These are phyloP conservation scores for Ilyonectria mors-panacis DNA, from an alignment of 2,329 filamentous ascomycete species.

Conservation along the genomic window DNA sequence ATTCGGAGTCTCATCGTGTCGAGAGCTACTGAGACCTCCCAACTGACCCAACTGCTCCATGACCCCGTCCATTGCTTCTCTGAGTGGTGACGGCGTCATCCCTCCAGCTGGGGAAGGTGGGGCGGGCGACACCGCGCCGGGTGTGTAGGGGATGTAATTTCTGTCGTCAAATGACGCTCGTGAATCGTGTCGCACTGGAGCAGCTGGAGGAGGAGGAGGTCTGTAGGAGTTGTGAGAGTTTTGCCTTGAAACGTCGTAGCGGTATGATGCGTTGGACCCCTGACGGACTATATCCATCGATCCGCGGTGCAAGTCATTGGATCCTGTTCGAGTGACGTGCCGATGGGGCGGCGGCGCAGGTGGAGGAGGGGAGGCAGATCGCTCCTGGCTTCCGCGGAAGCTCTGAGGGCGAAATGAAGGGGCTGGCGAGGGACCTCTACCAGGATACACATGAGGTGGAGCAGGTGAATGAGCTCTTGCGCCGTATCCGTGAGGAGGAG, in stretches of 20 bases:
- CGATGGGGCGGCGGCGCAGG: conserved; percentile 89
- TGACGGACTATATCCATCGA: conserved; percentile 51
- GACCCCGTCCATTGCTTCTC: conserved; percentile 97
- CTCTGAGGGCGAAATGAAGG: conserved; percentile 51
- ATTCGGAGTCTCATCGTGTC: conserved; percentile 69
- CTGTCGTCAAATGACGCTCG: conserved; percentile 52
- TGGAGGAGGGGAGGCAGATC: conserved; percentile 77
- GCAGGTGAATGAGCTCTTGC: conserved; percentile 56
- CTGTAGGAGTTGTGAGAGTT: conserved; percentile 58
- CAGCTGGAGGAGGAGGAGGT: conserved; percentile 36
- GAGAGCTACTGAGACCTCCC: conserved; percentile 65
- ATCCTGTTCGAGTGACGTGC: conserved; percentile 65
- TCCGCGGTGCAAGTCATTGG: conserved; percentile 53
- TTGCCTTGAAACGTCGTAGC: conserved; percentile 53
- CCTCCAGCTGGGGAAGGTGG: conserved; percentile 77
- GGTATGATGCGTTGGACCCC: conserved; percentile 55
- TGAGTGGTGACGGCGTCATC: conserved; percentile 89
- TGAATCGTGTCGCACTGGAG: conserved; percentile 42
- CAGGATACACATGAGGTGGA: conserved; percentile 40
- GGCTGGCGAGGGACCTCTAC: conserved; percentile 54
- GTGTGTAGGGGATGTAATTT: conserved; percentile 59
- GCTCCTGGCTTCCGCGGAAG: conserved; percentile 47
- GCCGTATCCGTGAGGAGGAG: conserved; percentile 45
- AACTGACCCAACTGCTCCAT: conserved; percentile 96
- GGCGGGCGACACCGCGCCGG: conserved; percentile 73